phyloP scores from a whole-genome alignment of 2,329 filamentous ascomycete species.

The Knufia petricola region DNA sequence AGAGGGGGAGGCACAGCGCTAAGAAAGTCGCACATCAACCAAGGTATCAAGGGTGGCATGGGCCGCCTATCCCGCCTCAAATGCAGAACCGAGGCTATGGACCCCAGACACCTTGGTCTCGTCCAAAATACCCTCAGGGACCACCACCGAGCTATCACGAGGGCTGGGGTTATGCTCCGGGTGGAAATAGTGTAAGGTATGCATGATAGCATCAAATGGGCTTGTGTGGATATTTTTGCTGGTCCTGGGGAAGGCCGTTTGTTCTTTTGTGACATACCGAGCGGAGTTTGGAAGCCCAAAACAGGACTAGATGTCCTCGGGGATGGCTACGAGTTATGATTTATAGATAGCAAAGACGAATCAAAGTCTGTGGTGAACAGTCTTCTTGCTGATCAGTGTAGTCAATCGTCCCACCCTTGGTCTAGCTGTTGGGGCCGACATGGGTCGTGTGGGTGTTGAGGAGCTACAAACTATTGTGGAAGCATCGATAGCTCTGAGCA shows the following conservation, averaged over 20 bases:
- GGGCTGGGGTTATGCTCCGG: conserved; percentile 6
- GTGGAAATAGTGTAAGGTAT: conserved; percentile 18
- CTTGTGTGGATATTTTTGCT: background rate
- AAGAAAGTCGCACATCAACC: conserved; percentile 5
- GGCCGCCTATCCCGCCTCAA: conserved; percentile 18
- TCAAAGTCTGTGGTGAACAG: background rate
- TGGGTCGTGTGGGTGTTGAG: no score
- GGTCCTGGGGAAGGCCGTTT: background rate
- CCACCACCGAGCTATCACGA: conserved; percentile 16
- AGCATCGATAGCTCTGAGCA: no score
- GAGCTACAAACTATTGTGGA: no score
- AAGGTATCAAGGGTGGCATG: conserved; percentile 17
- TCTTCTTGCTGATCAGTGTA: background rate
- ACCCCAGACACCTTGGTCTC: no score
- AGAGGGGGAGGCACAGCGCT: conserved; percentile 26
- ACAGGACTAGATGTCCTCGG: background rate
- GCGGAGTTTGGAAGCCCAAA: background rate
- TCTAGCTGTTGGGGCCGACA: no score
- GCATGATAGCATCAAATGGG: conserved; percentile 10
- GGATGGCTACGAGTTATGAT: conserved; percentile 3
- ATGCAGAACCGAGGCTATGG: conserved; percentile 22
- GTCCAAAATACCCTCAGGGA: conserved; percentile 19
- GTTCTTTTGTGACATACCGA: background rate
- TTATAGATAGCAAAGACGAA: conserved; percentile 1
- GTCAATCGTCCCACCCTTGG: no score